Conservation (phyloP, 2,329 filamentous ascomycete species). For the Aureobasidium sp. region DNA sequence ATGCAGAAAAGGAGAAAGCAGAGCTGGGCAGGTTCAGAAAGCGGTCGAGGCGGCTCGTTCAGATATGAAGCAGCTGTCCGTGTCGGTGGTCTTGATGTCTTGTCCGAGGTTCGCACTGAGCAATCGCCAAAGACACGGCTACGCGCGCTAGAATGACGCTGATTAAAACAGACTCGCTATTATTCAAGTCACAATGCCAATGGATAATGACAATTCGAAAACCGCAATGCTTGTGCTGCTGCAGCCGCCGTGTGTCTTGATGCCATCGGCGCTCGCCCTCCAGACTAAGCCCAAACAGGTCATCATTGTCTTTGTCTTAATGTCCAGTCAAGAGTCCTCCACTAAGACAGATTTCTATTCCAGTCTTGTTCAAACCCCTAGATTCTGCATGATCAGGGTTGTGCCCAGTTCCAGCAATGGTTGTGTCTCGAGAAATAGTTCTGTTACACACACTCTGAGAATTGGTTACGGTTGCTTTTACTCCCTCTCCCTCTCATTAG, state of each 20-base stretch:
- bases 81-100: slow-evolving; percentile 6
- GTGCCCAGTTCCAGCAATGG: neutral
- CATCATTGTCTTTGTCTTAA: neutral
- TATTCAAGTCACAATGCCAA: neutral
- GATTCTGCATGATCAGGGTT: neutral
- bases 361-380: neutral
- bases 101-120: neutral
- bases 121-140: neutral
- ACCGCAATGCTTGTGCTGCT: neutral
- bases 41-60: slow-evolving; percentile 6
- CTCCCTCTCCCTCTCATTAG: neutral
- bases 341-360: neutral
- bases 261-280: neutral
- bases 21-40: neutral
- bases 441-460: neutral
- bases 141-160: neutral
- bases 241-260: neutral
- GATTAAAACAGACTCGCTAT: neutral
- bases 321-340: neutral
- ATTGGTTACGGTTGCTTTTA: neutral
- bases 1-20: neutral
- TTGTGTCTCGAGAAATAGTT: neutral
- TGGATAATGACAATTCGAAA: neutral
- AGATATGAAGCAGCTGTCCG: slow-evolving; percentile 1
- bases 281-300: neutral